These are phyloP conservation scores for Colletotrichum tanaceti DNA, from an alignment of 2,329 filamentous ascomycete genomes.

Conservation along the genomic window DNA sequence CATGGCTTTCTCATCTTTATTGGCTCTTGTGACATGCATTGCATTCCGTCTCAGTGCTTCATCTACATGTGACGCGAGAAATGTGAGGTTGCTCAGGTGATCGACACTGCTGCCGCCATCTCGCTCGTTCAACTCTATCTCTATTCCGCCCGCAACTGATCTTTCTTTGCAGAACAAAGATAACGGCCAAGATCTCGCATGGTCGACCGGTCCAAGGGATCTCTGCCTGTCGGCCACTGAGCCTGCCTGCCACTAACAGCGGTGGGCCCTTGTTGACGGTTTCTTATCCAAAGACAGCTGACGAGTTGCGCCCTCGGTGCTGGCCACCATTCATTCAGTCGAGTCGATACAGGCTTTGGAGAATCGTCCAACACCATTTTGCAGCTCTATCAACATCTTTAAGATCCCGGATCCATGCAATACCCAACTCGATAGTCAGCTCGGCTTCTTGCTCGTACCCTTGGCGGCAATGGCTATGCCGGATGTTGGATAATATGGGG, in stretches of 20 bases:
- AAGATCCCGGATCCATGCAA: slow-evolving; percentile 71
- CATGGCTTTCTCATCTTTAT: neutral
- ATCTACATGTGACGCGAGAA: neutral
- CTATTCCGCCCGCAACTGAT: no score
- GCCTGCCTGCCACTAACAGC: no score
- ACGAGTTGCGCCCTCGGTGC: neutral
- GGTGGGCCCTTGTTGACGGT: no score
- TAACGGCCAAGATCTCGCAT: no score
- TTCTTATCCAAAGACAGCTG: neutral
- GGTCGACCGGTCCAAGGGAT: no score
- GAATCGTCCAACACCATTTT: slow-evolving; percentile 66
- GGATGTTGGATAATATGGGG: slow-evolving; percentile 61
- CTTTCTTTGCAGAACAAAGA: no score
- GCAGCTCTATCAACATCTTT: slow-evolving; percentile 65
- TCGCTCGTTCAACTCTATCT: neutral
- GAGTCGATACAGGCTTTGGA: slow-evolving; percentile 59
- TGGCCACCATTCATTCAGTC: slow-evolving; percentile 41
- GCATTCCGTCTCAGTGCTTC: no score
- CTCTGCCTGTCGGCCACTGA: no score
- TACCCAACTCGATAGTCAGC: slow-evolving; percentile 62
- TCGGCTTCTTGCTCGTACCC: slow-evolving; percentile 63
- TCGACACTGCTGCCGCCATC: neutral
- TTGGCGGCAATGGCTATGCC: slow-evolving; percentile 59
- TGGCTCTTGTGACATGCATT: neutral
- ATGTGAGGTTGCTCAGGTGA: no score